Percentiles rank a stretch among this genome's conserved stretches.
phyloP scores from a whole-genome alignment of 2,329 filamentous ascomycete genomes.

The Knufia petricola region DNA sequence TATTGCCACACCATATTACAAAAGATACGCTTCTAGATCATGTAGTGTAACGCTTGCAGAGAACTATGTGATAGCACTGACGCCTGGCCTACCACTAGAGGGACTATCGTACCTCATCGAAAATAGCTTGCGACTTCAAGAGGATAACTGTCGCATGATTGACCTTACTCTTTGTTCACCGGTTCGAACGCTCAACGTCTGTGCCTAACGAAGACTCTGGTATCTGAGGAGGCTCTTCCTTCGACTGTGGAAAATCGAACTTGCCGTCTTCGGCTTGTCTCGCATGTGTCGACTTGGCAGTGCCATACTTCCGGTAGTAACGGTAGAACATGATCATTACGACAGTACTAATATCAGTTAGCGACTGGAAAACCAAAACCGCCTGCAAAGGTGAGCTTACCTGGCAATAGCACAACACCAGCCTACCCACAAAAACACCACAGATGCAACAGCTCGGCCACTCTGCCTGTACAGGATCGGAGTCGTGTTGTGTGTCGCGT shows the following conservation, averaged over 20 bases:
- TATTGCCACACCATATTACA: no score
- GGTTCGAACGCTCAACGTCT: no score
- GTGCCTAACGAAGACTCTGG: no score
- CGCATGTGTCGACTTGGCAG: slow-evolving; percentile 4
- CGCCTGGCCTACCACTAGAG: no score
- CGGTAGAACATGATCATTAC: slow-evolving; percentile 10
- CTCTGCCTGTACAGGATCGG: slow-evolving; percentile 41
- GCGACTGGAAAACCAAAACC: not conserved
- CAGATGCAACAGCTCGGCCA: slow-evolving; percentile 40
- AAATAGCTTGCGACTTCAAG: no score
- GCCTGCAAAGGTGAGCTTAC: slow-evolving; percentile 12
- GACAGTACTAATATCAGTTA: not conserved
- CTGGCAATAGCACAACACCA: slow-evolving; percentile 38
- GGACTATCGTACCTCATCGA: no score
- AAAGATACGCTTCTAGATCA: no score
- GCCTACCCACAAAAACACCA: slow-evolving; percentile 46
- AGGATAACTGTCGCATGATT: no score
- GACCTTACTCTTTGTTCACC: no score
- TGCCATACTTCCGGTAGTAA: slow-evolving; percentile 2
- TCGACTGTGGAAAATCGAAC: not conserved
- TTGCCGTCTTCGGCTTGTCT: not conserved
- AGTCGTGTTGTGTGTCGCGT: slow-evolving; percentile 24
- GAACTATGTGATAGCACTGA: no score
- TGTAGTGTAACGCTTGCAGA: no score
- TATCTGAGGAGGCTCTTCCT: no score